Conservation (phyloP, 179 eudicot genomes). For the Camellia oleifera region DNA sequence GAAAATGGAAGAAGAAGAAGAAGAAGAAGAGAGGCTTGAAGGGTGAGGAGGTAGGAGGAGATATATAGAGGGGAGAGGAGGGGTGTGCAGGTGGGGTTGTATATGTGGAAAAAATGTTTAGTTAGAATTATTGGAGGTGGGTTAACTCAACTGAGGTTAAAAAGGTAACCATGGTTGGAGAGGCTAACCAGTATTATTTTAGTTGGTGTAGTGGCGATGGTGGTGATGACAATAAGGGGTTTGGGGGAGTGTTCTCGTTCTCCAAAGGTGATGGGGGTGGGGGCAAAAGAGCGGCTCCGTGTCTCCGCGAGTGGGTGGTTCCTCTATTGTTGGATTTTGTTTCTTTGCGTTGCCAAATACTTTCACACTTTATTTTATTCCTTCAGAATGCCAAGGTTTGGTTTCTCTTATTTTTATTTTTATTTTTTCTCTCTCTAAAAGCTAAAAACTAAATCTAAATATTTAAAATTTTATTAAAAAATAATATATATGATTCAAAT, state of each 20-base stretch:
- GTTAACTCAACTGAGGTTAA: neutral
- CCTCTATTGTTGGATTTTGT: neutral
- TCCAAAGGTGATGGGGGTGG: conserved; percentile 25
- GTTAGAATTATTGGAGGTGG: conserved; percentile 2
- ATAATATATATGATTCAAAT: too few relatives aligned
- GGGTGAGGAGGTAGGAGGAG: too few relatives aligned
- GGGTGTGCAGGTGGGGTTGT: neutral
- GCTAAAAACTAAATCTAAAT: too few relatives aligned
- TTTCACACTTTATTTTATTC: neutral
- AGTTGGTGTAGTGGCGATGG: too few relatives aligned
- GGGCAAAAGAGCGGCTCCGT: conserved; percentile 42
- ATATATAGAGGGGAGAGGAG: neutral
- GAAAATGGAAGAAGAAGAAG: neutral
- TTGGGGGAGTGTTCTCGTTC: neutral
- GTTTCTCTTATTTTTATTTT: too few relatives aligned
- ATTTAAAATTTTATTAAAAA: too few relatives aligned
- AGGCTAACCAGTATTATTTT: too few relatives aligned
- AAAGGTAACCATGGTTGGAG: neutral
- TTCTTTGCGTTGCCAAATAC: neutral
- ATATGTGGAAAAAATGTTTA: neutral
- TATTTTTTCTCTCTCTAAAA: too few relatives aligned
- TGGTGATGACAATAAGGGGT: too few relatives aligned
- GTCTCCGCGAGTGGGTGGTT: conserved; percentile 38
- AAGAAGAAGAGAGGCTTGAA: neutral
- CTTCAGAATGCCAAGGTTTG: too few relatives aligned